Conservation (phyloP, 2,329 filamentous ascomycete species). For the Dothidotthia symphoricarpi region DNA sequence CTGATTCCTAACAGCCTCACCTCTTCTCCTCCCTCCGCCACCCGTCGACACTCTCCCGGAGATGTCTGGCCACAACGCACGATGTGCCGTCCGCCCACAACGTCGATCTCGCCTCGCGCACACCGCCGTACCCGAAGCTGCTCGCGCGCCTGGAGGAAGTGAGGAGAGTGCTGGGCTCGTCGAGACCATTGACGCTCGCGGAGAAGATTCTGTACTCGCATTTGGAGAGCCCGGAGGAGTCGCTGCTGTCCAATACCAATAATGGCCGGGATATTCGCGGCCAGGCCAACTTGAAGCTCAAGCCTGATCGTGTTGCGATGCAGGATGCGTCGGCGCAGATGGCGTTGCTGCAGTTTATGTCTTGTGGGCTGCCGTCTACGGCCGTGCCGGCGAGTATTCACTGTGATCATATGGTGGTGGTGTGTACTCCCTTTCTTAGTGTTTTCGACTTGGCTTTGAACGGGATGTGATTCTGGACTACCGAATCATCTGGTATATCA, state of each 20-base stretch:
- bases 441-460: background rate
- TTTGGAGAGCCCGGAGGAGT: conserved; percentile 84
- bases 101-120: conserved; percentile 53
- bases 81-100: conserved; percentile 24
- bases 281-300: conserved; percentile 90
- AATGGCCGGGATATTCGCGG: conserved; percentile 83
- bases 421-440: background rate
- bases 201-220: conserved; percentile 99
- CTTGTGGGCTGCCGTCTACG: conserved; percentile 82
- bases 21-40: conserved; percentile 21
- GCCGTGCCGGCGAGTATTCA: conserved; percentile 96
- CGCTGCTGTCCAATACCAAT: conserved; percentile 76
- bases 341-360: conserved; percentile 98
- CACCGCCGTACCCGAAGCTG: conserved; percentile 79
- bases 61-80: conserved; percentile 38
- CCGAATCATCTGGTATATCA: no score
- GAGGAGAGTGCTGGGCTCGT: conserved; percentile 65
- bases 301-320: conserved; percentile 97
- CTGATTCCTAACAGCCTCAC: conserved; percentile 20
- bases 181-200: conserved; percentile 72
- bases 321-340: conserved; percentile 98
- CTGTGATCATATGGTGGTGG: conserved; percentile 97
- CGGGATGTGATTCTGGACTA: no score
- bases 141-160: conserved; percentile 75
- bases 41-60: conserved; percentile 14